These are phyloP conservation scores for Solanum hybrid DNA, from an alignment of 305 asterid genomes.

Conservation along the genomic window DNA sequence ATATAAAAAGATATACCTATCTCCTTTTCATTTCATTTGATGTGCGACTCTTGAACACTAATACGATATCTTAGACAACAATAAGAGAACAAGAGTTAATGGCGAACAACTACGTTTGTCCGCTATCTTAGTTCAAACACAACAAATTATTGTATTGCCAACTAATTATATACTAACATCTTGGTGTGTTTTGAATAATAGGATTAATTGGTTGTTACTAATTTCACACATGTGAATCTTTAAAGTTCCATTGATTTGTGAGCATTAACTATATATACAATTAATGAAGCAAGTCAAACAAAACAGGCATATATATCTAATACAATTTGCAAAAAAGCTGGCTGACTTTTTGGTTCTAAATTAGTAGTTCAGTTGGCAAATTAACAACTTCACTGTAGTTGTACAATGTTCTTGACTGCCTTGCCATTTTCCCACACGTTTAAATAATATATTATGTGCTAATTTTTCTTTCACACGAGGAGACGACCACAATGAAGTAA, in stretches of 20 bases:
- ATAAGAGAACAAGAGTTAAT: not conserved
- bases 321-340: not conserved
- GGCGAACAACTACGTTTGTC: not conserved
- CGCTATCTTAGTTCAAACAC: not conserved
- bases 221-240: not conserved
- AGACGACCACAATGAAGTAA: not conserved
- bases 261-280: not conserved
- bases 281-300: not conserved
- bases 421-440: not conserved
- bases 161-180: not conserved
- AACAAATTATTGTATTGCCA: not conserved
- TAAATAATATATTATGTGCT: not conserved
- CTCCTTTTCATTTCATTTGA: not conserved
- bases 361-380: not conserved
- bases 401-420: not conserved
- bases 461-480: not conserved
- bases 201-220: not conserved
- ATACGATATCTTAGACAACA: not conserved
- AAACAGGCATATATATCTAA: not conserved
- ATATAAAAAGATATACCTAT: no score
- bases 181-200: not conserved
- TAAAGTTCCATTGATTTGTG: not conserved
- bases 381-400: not conserved
- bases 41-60: not conserved
- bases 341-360: not conserved